Base-by-base conservation (phyloP, 73 alveolate genomes). In the Paramecium biaurelia region DNA sequence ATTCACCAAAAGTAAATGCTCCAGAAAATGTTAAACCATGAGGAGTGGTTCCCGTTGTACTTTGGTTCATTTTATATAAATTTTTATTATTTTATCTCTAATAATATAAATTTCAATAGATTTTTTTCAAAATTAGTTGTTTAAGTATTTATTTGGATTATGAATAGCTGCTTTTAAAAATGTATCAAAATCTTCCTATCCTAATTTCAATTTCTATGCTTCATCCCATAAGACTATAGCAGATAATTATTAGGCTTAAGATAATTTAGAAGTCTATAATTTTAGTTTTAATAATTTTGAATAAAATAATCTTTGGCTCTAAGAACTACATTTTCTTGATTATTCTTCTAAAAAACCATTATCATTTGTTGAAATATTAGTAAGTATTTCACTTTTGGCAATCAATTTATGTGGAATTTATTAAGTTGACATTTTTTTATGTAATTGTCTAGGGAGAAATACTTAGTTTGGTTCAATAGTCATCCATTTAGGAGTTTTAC, bases 11-110 rank as follows among this genome's bases (percentile, higher is more conserved):
- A 0, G 90, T 79, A 14, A 23, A 79, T 10, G 90, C 90, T 79
- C 90, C 90, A 15, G 70, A n/a, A 42, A 79, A 79, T 37, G 28
- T 20, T 30, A 79, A 79, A 0, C 90, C 90, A 79, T 79, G 20
- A 0, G 90, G 90, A 43, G 90, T 79, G 15, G 74, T 79, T 30
- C 90, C 90, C 20, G 23, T 41, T 35, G 59, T 35, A 72, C 86
- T 38, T 20, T 72, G 21, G 24, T 38, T 72, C 58, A 72, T 72
- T 4, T 53, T 49, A 11, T 45, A 76, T 38, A n/a, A 32, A 43
- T 21, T 43, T 12, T 79, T 41, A 79, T 41, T 79, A 42, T n/a
- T 53, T 53, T 53, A 53, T 53, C n/a, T 45, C 42, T 43, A n/a
- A 38, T 47, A 38, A 24, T 63, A 72, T 72, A 38, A 21, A 79